Evolutionary conservation across 257 asterid genomes (phyloP).

Genomic region (Petrea volubilis): DNA sequence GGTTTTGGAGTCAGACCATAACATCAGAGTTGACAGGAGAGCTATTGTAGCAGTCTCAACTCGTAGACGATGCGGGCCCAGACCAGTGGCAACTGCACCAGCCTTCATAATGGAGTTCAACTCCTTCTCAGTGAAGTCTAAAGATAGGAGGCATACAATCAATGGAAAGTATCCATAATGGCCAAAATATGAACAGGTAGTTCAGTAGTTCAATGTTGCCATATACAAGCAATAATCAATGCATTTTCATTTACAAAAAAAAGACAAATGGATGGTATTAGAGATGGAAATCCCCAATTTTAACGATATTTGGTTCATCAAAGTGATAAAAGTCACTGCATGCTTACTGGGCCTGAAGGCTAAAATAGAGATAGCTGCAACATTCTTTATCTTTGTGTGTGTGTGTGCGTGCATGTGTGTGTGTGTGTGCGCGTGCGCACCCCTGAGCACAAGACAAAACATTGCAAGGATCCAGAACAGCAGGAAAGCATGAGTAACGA

Average conservation of each 20-base stretch:
- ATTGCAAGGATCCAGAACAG: too few relatives aligned
- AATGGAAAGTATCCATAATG: conserved; percentile 18
- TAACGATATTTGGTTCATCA: background rate
- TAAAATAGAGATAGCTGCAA: too few relatives aligned
- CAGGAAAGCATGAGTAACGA: background rate
- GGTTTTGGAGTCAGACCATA: conserved; percentile 71
- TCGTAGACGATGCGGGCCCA: conserved; percentile 90
- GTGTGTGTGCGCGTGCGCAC: too few relatives aligned
- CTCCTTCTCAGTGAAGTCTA: conserved; percentile 84
- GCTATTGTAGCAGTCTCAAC: conserved; percentile 95
- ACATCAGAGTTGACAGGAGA: conserved; percentile 73
- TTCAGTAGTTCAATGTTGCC: conserved; percentile 5
- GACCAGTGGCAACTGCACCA: conserved; percentile 76
- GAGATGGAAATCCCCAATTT: background rate
- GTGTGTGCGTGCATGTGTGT: too few relatives aligned
- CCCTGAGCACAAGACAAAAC: too few relatives aligned
- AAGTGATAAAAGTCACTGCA: background rate
- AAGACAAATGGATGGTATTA: background rate
- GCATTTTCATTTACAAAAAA: background rate
- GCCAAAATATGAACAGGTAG: background rate
- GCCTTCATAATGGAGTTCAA: conserved; percentile 60
- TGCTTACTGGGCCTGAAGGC: too few relatives aligned
- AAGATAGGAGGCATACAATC: background rate
- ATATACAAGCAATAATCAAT: background rate
- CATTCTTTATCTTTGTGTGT: too few relatives aligned